Evolutionary conservation across 208 protist species (phyloP), one percentile per base, ranked within the genome.

Genomic region (Leishmania mexicana): DNA sequence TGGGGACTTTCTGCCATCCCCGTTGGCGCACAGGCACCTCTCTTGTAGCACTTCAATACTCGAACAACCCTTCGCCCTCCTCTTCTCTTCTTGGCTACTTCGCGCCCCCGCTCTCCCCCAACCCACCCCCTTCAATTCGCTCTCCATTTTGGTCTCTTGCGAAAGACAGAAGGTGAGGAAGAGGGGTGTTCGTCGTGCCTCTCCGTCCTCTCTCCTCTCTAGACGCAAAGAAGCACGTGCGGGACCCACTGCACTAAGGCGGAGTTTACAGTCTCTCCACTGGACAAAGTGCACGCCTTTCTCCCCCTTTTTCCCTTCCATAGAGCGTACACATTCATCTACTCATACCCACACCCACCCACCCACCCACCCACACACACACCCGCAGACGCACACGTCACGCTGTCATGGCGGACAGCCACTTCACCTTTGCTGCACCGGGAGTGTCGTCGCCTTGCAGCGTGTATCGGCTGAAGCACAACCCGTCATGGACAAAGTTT

Each of bases 391-490:
- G 10, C 45, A 49, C 45, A 49, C 21, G 24, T 40, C 24, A 49
- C 42, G 11, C 19, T 74, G 51, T 74, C 70, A 74, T 74, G 70
- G 24, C 70, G 24, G 70, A 74, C 53, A 19, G n/a, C 11, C 38
- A 53, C 75, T 49, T 24, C 11, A 5, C 57, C 17, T 21, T n/a
- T 40, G 40, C 28, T 68, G 70, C 21, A 7, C 28, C 62, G 8
- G 45, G n/a, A 15, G 28, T 35, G 31, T 49, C 64, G 17, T 54
- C 38, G 1, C 7, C 57, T 24, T 86, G 72, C 57, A 78, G 81
- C 45, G 77, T 84, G n/a, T 89, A 84, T 70, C 80, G 86, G 45
- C 49, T 89, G 11, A 75, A 81, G 73, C 75, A 70, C 19, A 89
- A 86, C 51, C 86, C 86, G 7, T 85, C 83, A 17, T 83, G 78